Conservation (phyloP, 2,329 filamentous ascomycete species). For the Aspergillus chevalieri region DNA sequence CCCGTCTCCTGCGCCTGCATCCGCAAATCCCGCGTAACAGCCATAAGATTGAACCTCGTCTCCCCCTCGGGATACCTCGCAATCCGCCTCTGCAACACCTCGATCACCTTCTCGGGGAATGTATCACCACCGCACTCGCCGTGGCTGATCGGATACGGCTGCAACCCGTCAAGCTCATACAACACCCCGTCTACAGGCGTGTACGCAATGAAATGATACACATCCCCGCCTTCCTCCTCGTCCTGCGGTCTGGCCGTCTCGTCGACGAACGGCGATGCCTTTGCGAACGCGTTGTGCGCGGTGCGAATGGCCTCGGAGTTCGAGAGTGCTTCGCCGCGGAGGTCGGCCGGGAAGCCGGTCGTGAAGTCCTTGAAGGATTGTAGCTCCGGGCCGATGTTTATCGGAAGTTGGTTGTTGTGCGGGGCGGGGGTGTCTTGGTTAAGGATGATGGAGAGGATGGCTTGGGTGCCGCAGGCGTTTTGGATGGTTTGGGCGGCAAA, state of each 20-base stretch:
- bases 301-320: conserved; percentile 66
- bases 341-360: conserved; percentile 70
- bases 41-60: conserved; percentile 93
- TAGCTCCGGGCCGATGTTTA: conserved; percentile 68
- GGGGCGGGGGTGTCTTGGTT: conserved; percentile 58
- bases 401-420: conserved; percentile 20
- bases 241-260: conserved; percentile 70
- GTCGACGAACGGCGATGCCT: conserved; percentile 83
- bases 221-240: conserved; percentile 70
- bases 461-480: conserved; percentile 96
- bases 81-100: conserved; percentile 80
- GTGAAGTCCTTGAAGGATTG: conserved; percentile 83
- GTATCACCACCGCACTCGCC: conserved; percentile 63
- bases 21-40: conserved; percentile 80
- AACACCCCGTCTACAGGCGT: conserved; percentile 70
- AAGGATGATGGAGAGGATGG: conserved; percentile 81
- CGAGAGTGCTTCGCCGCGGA: conserved; percentile 64
- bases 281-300: conserved; percentile 86
- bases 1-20: conserved; percentile 72
- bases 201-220: conserved; percentile 97
- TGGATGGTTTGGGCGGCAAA: conserved; percentile 97
- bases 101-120: conserved; percentile 75
- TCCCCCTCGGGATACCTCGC: conserved; percentile 77
- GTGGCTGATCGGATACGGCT: conserved; percentile 86
- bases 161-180: conserved; percentile 92